Conservation (phyloP, 2,329 filamentous ascomycete genomes). For the Exophiala calicioides region DNA sequence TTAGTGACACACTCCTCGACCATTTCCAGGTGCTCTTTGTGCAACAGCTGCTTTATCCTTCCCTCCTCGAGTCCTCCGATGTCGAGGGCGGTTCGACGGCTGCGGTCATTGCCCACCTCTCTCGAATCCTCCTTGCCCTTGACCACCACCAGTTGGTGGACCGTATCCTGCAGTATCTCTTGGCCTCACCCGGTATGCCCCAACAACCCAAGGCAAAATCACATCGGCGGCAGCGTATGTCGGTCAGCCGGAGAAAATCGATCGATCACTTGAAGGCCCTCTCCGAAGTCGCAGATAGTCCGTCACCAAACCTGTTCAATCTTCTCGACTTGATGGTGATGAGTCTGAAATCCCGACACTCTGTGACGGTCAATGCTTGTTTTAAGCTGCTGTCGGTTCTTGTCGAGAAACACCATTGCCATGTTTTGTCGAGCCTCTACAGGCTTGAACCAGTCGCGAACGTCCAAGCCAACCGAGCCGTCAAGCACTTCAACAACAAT, state of each 20-base stretch:
- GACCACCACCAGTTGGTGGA: conserved; percentile 94
- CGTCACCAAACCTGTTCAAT: conserved; percentile 88
- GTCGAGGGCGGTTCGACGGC: conserved; percentile 95
- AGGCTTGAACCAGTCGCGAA: conserved; percentile 41
- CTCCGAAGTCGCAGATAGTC: conserved; percentile 70
- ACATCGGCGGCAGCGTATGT: conserved; percentile 39
- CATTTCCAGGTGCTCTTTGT: conserved; percentile 97
- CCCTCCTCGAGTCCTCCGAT: conserved; percentile 92
- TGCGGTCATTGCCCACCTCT: conserved; percentile 89
- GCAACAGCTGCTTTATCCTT: conserved; percentile 94
- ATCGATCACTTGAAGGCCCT: conserved; percentile 82
- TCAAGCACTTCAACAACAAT: conserved; percentile 44
- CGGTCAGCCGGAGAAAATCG: conserved; percentile 75
- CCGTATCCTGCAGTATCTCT: conserved; percentile 86
- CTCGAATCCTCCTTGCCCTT: conserved; percentile 83
- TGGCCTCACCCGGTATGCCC: conserved; percentile 65
- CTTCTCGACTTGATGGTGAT: conserved; percentile 86
- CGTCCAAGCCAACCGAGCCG: conserved; percentile 58
- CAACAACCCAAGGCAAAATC: conserved; percentile 38
- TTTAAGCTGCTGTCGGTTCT: conserved; percentile 85
- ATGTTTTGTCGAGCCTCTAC: conserved; percentile 76
- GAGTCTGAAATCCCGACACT: conserved; percentile 78
- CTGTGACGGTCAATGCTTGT: conserved; percentile 86
- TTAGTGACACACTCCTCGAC: conserved; percentile 89
- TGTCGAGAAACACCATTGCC: conserved; percentile 81